Evolutionary conservation across 2,329 filamentous ascomycete genomes (phyloP).

Genomic region (Stagonosporopsis cucurbitacearum): DNA sequence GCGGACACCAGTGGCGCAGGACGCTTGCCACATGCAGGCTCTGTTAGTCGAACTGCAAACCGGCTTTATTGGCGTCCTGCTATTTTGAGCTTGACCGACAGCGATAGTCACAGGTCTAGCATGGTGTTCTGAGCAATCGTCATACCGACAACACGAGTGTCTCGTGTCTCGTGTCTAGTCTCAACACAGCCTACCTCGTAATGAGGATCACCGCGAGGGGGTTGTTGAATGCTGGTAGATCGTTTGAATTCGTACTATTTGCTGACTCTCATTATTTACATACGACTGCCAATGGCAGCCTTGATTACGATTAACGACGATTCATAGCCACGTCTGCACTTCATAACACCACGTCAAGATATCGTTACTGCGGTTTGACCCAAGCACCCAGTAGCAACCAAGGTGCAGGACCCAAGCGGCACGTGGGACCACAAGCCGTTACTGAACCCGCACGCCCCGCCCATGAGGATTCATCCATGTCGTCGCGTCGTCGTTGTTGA

Average conservation of each 20-base stretch:
- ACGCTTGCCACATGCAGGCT: constrained; percentile 8
- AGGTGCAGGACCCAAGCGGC: constrained; percentile 2
- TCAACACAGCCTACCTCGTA: constrained; percentile 15
- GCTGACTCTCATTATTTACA: constrained; percentile 19
- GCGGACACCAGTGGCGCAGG: constrained; percentile 13
- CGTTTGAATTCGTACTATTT: constrained; percentile 9
- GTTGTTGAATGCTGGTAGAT: background rate
- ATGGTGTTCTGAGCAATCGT: constrained; percentile 4
- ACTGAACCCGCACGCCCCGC: background rate
- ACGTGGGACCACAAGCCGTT: background rate
- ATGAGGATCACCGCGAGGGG: constrained; percentile 2
- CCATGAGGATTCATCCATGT: background rate
- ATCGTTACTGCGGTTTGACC: background rate
- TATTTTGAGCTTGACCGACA: background rate
- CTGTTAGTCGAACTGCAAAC: constrained; percentile 10
- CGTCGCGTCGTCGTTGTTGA: background rate
- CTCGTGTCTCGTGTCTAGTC: constrained; percentile 8
- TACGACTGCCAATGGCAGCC: constrained; percentile 11
- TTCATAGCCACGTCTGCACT: constrained; percentile 9
- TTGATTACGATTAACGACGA: constrained; percentile 20
- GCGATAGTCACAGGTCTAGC: background rate
- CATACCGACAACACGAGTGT: background rate
- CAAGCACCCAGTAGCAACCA: constrained; percentile 1
- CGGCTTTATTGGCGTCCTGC: background rate
- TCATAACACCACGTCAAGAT: constrained; percentile 4